These are phyloP conservation scores for Colletotrichum musicola DNA, from an alignment of 2,329 filamentous ascomycete species.

Conservation along the genomic window DNA sequence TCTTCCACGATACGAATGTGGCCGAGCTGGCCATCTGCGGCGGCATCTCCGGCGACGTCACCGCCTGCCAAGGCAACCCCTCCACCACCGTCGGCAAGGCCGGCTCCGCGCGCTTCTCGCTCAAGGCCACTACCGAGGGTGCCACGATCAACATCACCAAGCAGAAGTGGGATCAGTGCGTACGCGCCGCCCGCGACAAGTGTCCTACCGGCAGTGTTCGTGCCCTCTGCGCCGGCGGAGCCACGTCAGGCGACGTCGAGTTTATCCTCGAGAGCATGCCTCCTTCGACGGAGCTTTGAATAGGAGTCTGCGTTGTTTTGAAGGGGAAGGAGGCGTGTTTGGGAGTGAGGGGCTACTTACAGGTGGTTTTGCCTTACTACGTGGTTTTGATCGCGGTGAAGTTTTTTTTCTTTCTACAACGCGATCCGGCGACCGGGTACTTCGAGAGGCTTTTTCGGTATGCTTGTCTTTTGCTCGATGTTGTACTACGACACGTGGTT, in stretches of 20 bases:
- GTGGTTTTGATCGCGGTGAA: too few species aligned
- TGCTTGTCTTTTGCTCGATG: too few species aligned
- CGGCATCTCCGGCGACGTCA: slow-evolving; percentile 61
- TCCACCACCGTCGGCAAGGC: slow-evolving; percentile 58
- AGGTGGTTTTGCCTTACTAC: too few species aligned
- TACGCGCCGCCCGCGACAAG: slow-evolving; percentile 63
- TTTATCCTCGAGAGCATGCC: slow-evolving; percentile 46
- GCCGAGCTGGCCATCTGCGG: slow-evolving; percentile 64
- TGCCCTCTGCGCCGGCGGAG: slow-evolving; percentile 61
- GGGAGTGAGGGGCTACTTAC: too few species aligned
- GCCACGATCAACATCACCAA: slow-evolving; percentile 66
- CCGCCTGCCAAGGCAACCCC: slow-evolving; percentile 59
- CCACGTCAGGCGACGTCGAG: slow-evolving; percentile 58
- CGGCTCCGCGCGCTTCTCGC: slow-evolving; percentile 62
- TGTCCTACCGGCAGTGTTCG: slow-evolving; percentile 64
- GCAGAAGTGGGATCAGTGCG: slow-evolving; percentile 65
- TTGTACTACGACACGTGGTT: too few species aligned
- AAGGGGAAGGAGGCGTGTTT: too few species aligned
- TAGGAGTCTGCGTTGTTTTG: not conserved
- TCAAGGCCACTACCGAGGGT: slow-evolving; percentile 56
- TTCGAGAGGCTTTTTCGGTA: too few species aligned
- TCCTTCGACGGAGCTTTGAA: slow-evolving; percentile 15
- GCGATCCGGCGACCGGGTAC: too few species aligned
- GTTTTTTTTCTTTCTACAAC: too few species aligned
- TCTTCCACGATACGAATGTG: slow-evolving; percentile 63